Evolutionary conservation across 2,329 filamentous ascomycete genomes (phyloP), one percentile per base, ranked within the genome.

Genomic region (Hypoxylon rubiginosum): DNA sequence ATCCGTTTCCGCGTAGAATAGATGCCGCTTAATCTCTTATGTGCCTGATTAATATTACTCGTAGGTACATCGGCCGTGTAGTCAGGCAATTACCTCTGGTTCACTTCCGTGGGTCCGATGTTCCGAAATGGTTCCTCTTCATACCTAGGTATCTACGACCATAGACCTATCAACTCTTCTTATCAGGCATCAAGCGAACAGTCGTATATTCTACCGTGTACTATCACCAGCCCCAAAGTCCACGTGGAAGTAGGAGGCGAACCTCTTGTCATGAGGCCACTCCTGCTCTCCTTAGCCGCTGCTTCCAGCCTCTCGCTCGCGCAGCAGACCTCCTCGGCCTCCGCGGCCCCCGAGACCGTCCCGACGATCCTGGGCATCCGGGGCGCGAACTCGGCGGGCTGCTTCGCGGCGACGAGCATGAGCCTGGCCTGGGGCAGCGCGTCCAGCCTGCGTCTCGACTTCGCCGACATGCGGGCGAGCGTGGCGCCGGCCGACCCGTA

Each of bases 361-460:
- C 67, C 64, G n/a, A 69, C 64, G 0, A 67, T 69, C 67, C 67
- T 69, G 34, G 41, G 61, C 13, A 61, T 69, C 36, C 67, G 67
- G 5, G 67, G 67, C 4, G 67, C 67, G 1, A 69, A 69, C 21
- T 69, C 67, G 0, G 67, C 32, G 0, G 67, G 67, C 11, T 69
- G 67, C 45, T 69, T 69, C 52, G 57, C 67, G 0, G 67, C 67
- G 0, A 63, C 67, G 21, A 67, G 67, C 34, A 50, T 69, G 64
- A 61, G 8, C 7, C 36, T 67, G 4, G 56, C 51, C 3, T 17
- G 65, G 4, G 50, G 34, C 2, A 21, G n/a, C n/a, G n/a, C 64
- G n/a, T 34, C 58, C 13, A 58, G 15, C 28, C 39, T 69, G 11
- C 57, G 52, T 15, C 43, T 69, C 9, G 64, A 69, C 58, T 67